Evolutionary conservation across 1,284 basidiomycete genomes (phyloP).

Genomic region (Phellopilus nigrolimitatus): DNA sequence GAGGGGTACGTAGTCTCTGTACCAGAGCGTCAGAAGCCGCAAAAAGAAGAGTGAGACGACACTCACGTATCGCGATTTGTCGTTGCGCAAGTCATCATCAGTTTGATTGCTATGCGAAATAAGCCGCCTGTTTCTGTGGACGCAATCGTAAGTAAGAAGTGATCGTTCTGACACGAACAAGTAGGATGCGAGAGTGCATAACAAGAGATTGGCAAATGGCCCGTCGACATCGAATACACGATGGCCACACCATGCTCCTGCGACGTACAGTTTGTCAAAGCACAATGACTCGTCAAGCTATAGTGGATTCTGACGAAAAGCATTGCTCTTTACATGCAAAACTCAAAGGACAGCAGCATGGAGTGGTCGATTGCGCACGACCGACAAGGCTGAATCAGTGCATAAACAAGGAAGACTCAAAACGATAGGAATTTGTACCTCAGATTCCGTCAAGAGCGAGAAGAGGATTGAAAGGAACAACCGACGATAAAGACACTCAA

Average conservation of each 20-base stretch:
- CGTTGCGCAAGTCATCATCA: conserved; percentile 90
- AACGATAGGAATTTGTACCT: no score
- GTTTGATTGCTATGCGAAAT: conserved; percentile 87
- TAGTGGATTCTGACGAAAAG: not conserved
- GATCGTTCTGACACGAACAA: not conserved
- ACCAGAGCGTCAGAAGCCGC: not conserved
- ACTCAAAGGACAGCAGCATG: not conserved
- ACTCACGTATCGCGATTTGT: conserved; percentile 59
- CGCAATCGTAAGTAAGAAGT: not conserved
- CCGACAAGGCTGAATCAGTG: no score
- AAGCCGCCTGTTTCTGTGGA: conserved; percentile 97
- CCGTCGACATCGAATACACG: no score
- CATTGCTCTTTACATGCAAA: not conserved
- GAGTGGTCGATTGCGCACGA: no score
- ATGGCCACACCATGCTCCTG: no score
- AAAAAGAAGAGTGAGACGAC: not conserved
- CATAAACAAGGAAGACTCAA: no score
- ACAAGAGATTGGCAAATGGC: no score
- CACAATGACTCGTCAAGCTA: no score
- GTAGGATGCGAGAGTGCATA: not conserved
- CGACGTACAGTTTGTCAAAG: no score
- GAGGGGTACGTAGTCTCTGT: conserved; percentile 89
- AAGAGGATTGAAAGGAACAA: not conserved
- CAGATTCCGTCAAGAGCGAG: no score
- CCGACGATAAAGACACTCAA: conserved; percentile 31